Evolutionary conservation across 1,284 basidiomycete genomes (phyloP).

Genomic region (Mycosarcoma mackinlayi): DNA sequence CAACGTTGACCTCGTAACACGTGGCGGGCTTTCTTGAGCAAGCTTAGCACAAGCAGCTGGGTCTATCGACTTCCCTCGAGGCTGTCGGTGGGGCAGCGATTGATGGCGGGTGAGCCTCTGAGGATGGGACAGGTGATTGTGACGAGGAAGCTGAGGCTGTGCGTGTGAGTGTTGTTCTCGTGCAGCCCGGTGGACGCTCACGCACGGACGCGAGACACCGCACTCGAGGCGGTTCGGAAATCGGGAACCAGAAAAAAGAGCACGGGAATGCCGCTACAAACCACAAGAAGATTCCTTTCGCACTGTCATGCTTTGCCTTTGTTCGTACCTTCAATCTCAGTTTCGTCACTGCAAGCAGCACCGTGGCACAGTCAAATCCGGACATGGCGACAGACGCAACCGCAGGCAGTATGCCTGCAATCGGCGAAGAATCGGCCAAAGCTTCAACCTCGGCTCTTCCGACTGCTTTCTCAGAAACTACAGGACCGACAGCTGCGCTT

Average conservation of each 20-base stretch:
- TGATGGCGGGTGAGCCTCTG: no score
- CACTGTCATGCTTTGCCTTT: no score
- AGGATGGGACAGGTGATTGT: slow-evolving; percentile 1
- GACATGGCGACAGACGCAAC: slow-evolving; percentile 13
- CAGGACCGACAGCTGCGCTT: slow-evolving; percentile 17
- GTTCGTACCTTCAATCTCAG: neutral
- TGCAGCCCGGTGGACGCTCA: slow-evolving; percentile 17
- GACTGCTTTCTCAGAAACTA: neutral
- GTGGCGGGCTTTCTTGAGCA: neutral
- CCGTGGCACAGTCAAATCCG: neutral
- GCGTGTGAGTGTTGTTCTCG: slow-evolving; percentile 26
- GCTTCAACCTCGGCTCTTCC: slow-evolving; percentile 24
- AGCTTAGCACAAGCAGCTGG: no score
- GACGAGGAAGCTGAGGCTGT: no score
- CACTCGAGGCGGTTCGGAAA: slow-evolving; percentile 9
- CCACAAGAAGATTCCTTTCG: slow-evolving; percentile 7
- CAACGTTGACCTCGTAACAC: neutral
- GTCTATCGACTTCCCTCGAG: no score
- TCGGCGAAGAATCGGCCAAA: slow-evolving; percentile 3
- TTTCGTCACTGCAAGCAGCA: neutral
- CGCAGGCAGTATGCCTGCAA: neutral
- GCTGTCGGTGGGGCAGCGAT: neutral
- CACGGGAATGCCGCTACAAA: neutral
- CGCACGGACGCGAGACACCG: slow-evolving; percentile 38
- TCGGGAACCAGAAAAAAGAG: slow-evolving; percentile 6